A percentile compares a stretch with the other conserved stretches of the same genome.
Evolutionary conservation across 305 asterid species (phyloP).

Genomic region (Plantago lanceolata): DNA sequence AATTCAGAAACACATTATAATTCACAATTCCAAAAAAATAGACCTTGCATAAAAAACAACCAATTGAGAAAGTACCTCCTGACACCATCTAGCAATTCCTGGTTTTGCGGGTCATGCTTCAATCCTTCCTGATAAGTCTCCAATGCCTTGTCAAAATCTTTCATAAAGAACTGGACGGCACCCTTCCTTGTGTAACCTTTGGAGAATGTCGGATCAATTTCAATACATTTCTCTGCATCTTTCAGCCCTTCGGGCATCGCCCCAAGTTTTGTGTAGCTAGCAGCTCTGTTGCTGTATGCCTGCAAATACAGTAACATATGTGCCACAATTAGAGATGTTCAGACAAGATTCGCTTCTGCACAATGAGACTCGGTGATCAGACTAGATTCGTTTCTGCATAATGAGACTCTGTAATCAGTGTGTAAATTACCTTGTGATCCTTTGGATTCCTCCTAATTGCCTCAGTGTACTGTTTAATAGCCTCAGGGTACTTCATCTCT

Average conservation of each 20-base stretch:
- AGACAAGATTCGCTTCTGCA: not conserved
- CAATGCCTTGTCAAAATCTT: slow-evolving; percentile 78
- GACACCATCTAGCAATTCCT: slow-evolving; percentile 71
- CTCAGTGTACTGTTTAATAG: slow-evolving; percentile 74
- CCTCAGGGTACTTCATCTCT: slow-evolving; percentile 90
- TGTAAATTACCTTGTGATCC: slow-evolving; percentile 57
- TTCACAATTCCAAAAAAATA: not conserved
- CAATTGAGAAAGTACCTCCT: slow-evolving; percentile 43
- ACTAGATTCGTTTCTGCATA: too few species aligned
- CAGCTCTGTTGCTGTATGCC: slow-evolving; percentile 96
- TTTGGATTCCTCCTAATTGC: slow-evolving; percentile 77
- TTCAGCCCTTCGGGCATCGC: slow-evolving; percentile 92
- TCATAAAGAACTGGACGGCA: slow-evolving; percentile 82
- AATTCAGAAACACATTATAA: not conserved
- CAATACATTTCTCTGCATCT: slow-evolving; percentile 94
- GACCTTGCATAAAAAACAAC: not conserved
- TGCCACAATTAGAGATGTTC: not conserved
- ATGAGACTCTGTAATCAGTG: not conserved
- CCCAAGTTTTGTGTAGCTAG: slow-evolving; percentile 85
- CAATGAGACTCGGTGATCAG: not conserved
- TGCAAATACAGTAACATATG: slow-evolving; percentile 22
- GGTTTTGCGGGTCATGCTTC: slow-evolving; percentile 70
- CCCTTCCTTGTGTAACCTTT: slow-evolving; percentile 94
- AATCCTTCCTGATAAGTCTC: slow-evolving; percentile 87
- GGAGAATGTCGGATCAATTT: slow-evolving; percentile 73